Evolutionary conservation across 768 basidiomycete species (phyloP).

Genomic region (Tricholoma furcatifolium): DNA sequence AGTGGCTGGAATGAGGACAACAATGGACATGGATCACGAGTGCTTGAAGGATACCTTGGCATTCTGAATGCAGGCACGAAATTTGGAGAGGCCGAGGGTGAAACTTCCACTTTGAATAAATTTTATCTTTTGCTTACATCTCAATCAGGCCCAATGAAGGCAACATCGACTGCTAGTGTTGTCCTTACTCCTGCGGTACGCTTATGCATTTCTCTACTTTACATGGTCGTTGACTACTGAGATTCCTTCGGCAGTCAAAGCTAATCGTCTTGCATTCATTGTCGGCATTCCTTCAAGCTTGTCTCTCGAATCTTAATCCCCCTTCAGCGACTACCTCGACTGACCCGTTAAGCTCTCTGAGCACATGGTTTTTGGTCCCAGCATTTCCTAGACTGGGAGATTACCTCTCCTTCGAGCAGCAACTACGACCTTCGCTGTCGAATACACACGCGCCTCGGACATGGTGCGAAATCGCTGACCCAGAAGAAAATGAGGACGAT

Average conservation of each 20-base stretch:
- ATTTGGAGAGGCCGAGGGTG: conserved; percentile 58
- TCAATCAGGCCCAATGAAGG: conserved; percentile 35
- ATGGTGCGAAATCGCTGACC: conserved; percentile 36
- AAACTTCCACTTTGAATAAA: conserved; percentile 4
- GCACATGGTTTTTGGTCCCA: conserved; percentile 64
- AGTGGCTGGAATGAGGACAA: conserved; percentile 62
- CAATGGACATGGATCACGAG: conserved; percentile 54
- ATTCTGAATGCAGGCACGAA: conserved; percentile 68
- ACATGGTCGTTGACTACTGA: background rate
- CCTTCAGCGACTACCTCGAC: conserved; percentile 2
- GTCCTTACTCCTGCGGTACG: conserved; percentile 64
- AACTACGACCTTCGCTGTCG: conserved; percentile 32
- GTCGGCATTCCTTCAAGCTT: conserved; percentile 59
- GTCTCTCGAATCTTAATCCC: conserved; percentile 29
- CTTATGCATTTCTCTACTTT: conserved; percentile 1
- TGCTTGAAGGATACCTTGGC: conserved; percentile 81
- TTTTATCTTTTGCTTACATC: background rate
- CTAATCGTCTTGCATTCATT: conserved; percentile 74
- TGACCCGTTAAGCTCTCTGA: conserved; percentile 19
- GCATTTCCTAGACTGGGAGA: conserved; percentile 55
- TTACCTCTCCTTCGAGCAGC: conserved; percentile 51
- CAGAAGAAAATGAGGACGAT: conserved; percentile 34
- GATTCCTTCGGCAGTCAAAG: conserved; percentile 55
- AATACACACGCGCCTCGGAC: conserved; percentile 8
- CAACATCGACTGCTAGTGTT: conserved; percentile 64